Conservation (phyloP, 148 eudicot species). For the Chenopodium berlandieri region DNA sequence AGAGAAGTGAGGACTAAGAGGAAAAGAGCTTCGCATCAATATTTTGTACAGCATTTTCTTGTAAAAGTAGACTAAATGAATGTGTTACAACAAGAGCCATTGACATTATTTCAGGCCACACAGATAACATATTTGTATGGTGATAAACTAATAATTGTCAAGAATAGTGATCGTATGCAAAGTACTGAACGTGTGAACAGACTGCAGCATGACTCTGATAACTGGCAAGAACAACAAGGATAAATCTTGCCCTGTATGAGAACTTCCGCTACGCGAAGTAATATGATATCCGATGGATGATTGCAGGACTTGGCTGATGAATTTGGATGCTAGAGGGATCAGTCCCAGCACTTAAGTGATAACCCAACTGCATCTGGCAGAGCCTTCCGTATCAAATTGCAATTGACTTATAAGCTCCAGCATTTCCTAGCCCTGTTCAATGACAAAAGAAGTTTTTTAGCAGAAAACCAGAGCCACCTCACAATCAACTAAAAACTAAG, state of each 20-base stretch:
- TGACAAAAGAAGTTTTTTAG: conserved; percentile 15
- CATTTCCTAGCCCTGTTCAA: conserved; percentile 34
- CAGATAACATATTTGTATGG: background rate
- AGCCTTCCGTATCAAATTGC: conserved; percentile 4
- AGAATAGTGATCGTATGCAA: background rate
- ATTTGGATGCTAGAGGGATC: conserved; percentile 9
- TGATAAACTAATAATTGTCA: background rate
- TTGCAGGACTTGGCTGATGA: background rate
- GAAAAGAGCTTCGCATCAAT: background rate
- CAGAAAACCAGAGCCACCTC: background rate
- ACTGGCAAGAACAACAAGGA: background rate
- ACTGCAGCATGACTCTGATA: background rate
- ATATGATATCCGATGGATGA: background rate
- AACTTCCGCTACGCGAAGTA: background rate
- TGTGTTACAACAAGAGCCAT: background rate
- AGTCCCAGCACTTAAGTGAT: background rate
- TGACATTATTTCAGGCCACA: background rate
- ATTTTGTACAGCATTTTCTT: background rate
- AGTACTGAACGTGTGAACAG: background rate
- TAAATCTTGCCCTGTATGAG: background rate
- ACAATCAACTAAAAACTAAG: background rate
- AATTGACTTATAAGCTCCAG: conserved; percentile 17
- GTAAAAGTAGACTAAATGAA: background rate
- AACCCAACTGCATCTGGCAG: background rate
- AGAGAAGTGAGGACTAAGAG: too few species aligned